Percentiles rank a stretch among this genome's conserved stretches.
Conservation (phyloP, 345 rosid species). For the Sonneratia alba region DNA sequence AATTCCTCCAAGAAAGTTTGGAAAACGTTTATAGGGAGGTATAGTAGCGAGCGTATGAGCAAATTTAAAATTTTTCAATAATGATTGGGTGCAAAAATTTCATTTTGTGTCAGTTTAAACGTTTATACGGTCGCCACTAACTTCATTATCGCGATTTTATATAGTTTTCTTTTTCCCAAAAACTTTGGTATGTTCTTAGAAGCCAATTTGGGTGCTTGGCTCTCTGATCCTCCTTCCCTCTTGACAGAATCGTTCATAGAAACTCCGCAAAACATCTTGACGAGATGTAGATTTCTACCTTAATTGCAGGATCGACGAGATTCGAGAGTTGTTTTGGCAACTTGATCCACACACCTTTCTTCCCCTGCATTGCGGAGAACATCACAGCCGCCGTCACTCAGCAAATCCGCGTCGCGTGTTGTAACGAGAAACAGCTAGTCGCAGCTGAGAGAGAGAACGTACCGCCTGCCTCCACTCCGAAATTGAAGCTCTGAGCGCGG, state of each 20-base stretch:
- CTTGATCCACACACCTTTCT: slow-evolving; percentile 64
- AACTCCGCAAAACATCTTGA: background rate
- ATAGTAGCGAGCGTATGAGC: too few relatives aligned
- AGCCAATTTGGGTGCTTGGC: background rate
- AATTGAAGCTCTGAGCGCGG: slow-evolving; percentile 42
- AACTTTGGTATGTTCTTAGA: background rate
- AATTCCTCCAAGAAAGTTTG: too few relatives aligned
- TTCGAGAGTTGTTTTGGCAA: slow-evolving; percentile 33
- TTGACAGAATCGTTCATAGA: background rate
- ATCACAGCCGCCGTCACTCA: background rate
- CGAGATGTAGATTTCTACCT: slow-evolving; percentile 17
- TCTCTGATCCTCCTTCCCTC: background rate
- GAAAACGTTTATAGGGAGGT: too few relatives aligned
- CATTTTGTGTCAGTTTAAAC: too few relatives aligned
- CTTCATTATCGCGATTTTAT: too few relatives aligned
- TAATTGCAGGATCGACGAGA: slow-evolving; percentile 45
- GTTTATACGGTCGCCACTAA: too few relatives aligned
- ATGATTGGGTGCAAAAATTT: too few relatives aligned
- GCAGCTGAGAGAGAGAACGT: background rate
- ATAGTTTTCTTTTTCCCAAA: too few relatives aligned
- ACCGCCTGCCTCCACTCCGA: slow-evolving; percentile 48
- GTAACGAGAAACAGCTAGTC: background rate
- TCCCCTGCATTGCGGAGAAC: slow-evolving; percentile 38
- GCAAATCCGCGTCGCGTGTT: too few relatives aligned
- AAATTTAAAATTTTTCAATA: too few relatives aligned